Base-by-base conservation (phyloP, 2,329 filamentous ascomycete species). In the Cytospora piceae region DNA sequence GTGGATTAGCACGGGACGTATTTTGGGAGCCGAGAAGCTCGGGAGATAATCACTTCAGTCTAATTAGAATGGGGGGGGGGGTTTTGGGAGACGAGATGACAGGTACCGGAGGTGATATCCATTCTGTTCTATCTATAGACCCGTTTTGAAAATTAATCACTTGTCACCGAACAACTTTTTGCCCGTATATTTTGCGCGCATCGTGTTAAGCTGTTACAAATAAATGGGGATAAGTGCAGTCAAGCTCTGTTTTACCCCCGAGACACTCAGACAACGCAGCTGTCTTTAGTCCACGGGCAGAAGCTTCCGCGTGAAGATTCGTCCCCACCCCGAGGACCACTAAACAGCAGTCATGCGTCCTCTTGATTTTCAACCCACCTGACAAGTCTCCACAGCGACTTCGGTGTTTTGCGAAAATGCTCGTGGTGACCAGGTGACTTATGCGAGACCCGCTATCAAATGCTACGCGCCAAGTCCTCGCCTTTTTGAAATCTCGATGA, bases 371-470 rank as follows among this genome's bases (percentile, higher is more conserved):
- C 61, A 15, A 57, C 29, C 61, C 61, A 57, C 22, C 32, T 42
- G 15, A 63, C 53, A n/a, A 62, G 39, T n/a, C 54, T 57, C 22
- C 51, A 42, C 39, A 63, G 15, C 3, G 53, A 63, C 14, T 63
- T 53, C 14, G 61, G 42, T 22, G 29, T 27, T 27, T 52, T 63
- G 61, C 11, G 61, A 42, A 9, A 31, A 51, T 24, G 61, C 49
- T 14, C 42, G 27, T 29, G n/a, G n/a, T n/a, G n/a, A n/a, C n/a
- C n/a, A n/a, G 37, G 11, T 63, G 53, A n/a, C 24, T 63, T 11
- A 34, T 7, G 6, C 32, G 51, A 17, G 29, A 22, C 39, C 37
- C 53, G 15, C 53, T 57, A 34, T 56, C 58, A 27, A 17, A 24
- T 49, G 9, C 17, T 22, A 8, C 11, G 46, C n/a, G n/a, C 46